phyloP scores from a whole-genome alignment of 345 rosid species.

The Passiflora organensis region DNA sequence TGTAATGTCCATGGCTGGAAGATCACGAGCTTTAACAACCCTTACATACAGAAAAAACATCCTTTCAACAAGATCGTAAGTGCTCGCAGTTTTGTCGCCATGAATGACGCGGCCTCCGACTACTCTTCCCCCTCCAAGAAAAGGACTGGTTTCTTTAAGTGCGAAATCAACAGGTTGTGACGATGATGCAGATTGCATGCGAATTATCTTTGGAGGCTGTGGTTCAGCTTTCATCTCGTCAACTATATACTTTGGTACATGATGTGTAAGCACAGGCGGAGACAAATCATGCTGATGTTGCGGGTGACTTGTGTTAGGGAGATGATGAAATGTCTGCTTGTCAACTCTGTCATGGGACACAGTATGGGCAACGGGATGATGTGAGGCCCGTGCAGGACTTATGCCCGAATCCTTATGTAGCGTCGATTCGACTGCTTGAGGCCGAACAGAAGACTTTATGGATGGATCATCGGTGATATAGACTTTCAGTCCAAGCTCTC shows the following conservation, averaged over 20 bases:
- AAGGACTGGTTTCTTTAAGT: slow-evolving; percentile 35
- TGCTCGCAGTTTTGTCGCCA: slow-evolving; percentile 37
- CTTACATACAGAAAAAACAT: slow-evolving; percentile 30
- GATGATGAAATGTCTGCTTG: slow-evolving; percentile 73
- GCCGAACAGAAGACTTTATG: slow-evolving; percentile 52
- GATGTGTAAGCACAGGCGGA: slow-evolving; percentile 41
- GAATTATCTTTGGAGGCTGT: slow-evolving; percentile 67
- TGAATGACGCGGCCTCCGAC: slow-evolving; percentile 66
- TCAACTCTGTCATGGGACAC: slow-evolving; percentile 23
- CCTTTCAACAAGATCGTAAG: slow-evolving; percentile 33
- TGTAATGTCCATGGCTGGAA: slow-evolving; percentile 31
- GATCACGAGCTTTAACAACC: slow-evolving; percentile 32
- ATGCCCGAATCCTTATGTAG: slow-evolving; percentile 18
- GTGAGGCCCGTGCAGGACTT: slow-evolving; percentile 14
- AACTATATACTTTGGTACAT: slow-evolving; percentile 49
- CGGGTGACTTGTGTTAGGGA: slow-evolving; percentile 57
- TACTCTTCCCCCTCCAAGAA: slow-evolving; percentile 35
- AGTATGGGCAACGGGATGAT: slow-evolving; percentile 5
- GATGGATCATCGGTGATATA: slow-evolving; percentile 67
- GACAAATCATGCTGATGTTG: slow-evolving; percentile 43
- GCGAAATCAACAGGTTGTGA: slow-evolving; percentile 40
- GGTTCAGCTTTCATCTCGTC: slow-evolving; percentile 64
- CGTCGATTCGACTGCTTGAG: slow-evolving; percentile 32
- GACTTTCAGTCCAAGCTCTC: slow-evolving; percentile 90
- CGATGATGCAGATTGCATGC: slow-evolving; percentile 55